Conservation (phyloP, 202 grass and related monocot genomes). For the Musa balbisiana region DNA sequence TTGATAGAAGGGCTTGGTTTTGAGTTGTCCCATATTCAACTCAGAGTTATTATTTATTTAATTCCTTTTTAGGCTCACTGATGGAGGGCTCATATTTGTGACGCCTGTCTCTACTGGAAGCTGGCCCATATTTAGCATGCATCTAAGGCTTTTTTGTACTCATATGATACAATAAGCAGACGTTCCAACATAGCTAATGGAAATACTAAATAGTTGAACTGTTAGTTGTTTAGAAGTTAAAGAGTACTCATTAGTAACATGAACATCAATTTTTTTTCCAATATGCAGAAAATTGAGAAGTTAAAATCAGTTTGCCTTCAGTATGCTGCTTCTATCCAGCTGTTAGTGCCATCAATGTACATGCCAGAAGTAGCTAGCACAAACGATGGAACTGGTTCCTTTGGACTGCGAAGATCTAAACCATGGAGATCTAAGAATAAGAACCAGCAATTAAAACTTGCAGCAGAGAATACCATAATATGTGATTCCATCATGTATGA, state of each 20-base stretch:
- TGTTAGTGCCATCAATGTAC: conserved; percentile 71
- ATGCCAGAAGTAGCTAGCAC: conserved; percentile 35
- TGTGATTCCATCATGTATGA: conserved; percentile 65
- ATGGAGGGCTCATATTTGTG: too few relatives aligned
- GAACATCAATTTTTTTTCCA: conserved; percentile 10
- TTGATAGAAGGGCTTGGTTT: too few relatives aligned
- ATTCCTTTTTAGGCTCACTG: neutral
- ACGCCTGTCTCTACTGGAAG: too few relatives aligned
- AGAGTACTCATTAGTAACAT: neutral
- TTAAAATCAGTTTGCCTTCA: conserved; percentile 71
- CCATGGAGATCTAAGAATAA: conserved; percentile 34
- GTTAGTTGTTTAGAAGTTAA: neutral
- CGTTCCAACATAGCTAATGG: neutral
- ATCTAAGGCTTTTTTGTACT: neutral
- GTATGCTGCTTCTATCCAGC: conserved; percentile 77
- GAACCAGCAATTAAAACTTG: conserved; percentile 49
- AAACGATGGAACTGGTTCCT: conserved; percentile 7
- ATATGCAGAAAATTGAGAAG: conserved; percentile 80
- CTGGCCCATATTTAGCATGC: too few relatives aligned
- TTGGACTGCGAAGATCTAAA: conserved; percentile 32
- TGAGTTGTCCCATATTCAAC: too few relatives aligned
- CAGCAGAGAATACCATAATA: conserved; percentile 54
- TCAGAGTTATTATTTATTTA: neutral
- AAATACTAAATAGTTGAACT: neutral
- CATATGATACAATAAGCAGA: neutral